Evolutionary conservation across 2,329 filamentous ascomycete species (phyloP), one percentile per base, ranked within the genome.

Genomic region (Dothideomycetidae sp.): DNA sequence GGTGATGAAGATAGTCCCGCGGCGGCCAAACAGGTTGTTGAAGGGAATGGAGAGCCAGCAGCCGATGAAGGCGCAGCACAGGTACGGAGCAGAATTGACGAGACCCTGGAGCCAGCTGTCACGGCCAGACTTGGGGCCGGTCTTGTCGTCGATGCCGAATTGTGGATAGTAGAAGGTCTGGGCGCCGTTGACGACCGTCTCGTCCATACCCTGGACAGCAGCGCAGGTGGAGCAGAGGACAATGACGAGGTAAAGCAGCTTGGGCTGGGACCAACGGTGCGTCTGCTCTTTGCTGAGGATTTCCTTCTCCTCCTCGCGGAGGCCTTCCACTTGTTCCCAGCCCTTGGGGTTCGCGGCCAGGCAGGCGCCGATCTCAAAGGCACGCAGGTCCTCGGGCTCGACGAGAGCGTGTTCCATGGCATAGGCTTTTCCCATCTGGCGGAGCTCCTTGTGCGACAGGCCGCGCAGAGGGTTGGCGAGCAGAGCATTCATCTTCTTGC

Each of bases 1-100:
- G 47, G 68, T 67, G 31, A 76, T 52, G 50, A 78, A 79, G 42
- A 80, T 80, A 31, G 71, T 69, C 9, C 74, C 72, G 36, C 74
- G 69, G 28, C 75, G 72, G 26, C 73, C 75, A 17, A 74, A 46
- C 9, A 57, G 57, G 29, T 69, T 57, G 48, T 80, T 80, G 10
- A 73, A 47, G 1, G 74, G 73, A 43, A 81, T 63, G 1, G 61
- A 62, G 4, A 63, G 49, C 64, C 65, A 70, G 51, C 62, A 64
- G 10, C 63, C 62, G 3, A 66, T 43, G 7, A 63, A 38, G 1
- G 60, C 61, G 40, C 58, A 64, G 15, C 59, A 59, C 1, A 66
- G 51, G 31, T 66, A 66, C 1, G 61, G 62, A 2, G 61, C 61
- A 10, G 61, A 61, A 19, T 63, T 60, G 18, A 65, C 53, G 2